phyloP scores from a whole-genome alignment of 495 filamentous ascomycete species.

The Friedmanniomyces simplex region DNA sequence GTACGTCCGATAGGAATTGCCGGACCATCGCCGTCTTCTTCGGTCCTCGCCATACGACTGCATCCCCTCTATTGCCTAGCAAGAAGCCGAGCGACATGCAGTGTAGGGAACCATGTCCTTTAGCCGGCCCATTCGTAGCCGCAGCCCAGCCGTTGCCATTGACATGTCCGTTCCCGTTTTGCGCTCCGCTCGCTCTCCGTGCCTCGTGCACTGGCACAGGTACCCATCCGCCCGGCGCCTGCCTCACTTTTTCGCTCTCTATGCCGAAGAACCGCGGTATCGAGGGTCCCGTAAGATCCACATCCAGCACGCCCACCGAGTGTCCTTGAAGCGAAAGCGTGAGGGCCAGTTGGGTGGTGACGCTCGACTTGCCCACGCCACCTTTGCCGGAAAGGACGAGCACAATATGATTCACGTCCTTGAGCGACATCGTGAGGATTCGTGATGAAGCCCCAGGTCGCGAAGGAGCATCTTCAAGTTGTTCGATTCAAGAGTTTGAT shows the following conservation, averaged over 20 bases:
- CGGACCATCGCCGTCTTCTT: slow-evolving; percentile 99
- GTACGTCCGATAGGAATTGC: slow-evolving; percentile 84
- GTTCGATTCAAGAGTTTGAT: no score
- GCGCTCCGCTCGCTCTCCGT: slow-evolving; percentile 29
- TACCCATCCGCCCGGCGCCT: slow-evolving; percentile 80
- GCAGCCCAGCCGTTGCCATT: background rate
- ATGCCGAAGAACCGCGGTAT: slow-evolving; percentile 90
- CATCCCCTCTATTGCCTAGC: slow-evolving; percentile 68
- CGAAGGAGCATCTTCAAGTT: no score
- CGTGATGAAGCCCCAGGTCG: no score
- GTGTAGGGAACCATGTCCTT: slow-evolving; percentile 52
- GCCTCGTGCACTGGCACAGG: slow-evolving; percentile 67
- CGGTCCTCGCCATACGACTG: slow-evolving; percentile 92
- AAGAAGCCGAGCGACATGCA: slow-evolving; percentile 95
- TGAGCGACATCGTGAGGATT: slow-evolving; percentile 29
- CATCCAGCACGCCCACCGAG: slow-evolving; percentile 88
- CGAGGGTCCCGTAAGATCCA: slow-evolving; percentile 91
- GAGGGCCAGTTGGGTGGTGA: slow-evolving; percentile 89
- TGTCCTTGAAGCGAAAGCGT: slow-evolving; percentile 73
- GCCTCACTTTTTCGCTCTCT: slow-evolving; percentile 79
- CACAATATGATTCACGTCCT: slow-evolving; percentile 33
- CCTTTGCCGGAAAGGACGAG: slow-evolving; percentile 90
- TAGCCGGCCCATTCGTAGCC: background rate
- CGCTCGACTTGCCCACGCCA: slow-evolving; percentile 93
- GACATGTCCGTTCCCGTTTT: slow-evolving; percentile 28